These are phyloP conservation scores for Epichloe sp. DNA, from an alignment of 2,329 filamentous ascomycete genomes.

Conservation along the genomic window DNA sequence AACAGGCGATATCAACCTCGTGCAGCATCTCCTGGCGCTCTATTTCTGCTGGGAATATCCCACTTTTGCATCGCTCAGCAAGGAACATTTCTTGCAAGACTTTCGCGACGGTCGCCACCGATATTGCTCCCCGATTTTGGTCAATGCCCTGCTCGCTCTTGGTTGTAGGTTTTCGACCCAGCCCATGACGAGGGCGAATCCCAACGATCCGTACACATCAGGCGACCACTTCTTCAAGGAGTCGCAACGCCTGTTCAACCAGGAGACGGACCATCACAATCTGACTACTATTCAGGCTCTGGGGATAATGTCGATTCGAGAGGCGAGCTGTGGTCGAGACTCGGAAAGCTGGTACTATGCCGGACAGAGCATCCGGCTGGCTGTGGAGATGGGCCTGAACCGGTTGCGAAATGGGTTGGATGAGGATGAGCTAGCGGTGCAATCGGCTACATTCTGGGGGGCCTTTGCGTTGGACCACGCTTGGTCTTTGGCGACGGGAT, in stretches of 20 bases:
- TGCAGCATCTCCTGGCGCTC: slow-evolving; percentile 49
- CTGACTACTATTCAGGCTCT: slow-evolving; percentile 63
- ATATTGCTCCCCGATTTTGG: slow-evolving; percentile 54
- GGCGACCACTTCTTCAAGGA: slow-evolving; percentile 67
- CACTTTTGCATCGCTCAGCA: slow-evolving; percentile 59
- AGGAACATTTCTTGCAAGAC: slow-evolving; percentile 56
- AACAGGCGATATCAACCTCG: slow-evolving; percentile 42
- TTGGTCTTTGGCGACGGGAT: slow-evolving; percentile 52
- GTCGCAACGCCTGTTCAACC: slow-evolving; percentile 44
- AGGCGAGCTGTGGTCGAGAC: slow-evolving; percentile 59
- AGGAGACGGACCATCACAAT: slow-evolving; percentile 44
- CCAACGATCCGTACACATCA: slow-evolving; percentile 48
- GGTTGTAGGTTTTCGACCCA: slow-evolving; percentile 58
- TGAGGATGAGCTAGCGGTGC: slow-evolving; percentile 43
- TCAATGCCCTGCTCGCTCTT: slow-evolving; percentile 52
- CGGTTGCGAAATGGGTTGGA: slow-evolving; percentile 34
- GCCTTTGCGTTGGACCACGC: slow-evolving; percentile 51
- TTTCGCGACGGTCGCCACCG: slow-evolving; percentile 46
- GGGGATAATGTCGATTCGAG: slow-evolving; percentile 62
- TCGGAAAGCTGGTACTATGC: slow-evolving; percentile 62
- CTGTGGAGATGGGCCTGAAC: slow-evolving; percentile 59
- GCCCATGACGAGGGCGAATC: slow-evolving; percentile 48
- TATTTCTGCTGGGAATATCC: slow-evolving; percentile 71
- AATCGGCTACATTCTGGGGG: slow-evolving; percentile 50
- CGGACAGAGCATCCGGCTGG: slow-evolving; percentile 58